These are phyloP conservation scores for Xerocomellus intermedius DNA, from an alignment of 768 basidiomycete species.

Conservation along the genomic window DNA sequence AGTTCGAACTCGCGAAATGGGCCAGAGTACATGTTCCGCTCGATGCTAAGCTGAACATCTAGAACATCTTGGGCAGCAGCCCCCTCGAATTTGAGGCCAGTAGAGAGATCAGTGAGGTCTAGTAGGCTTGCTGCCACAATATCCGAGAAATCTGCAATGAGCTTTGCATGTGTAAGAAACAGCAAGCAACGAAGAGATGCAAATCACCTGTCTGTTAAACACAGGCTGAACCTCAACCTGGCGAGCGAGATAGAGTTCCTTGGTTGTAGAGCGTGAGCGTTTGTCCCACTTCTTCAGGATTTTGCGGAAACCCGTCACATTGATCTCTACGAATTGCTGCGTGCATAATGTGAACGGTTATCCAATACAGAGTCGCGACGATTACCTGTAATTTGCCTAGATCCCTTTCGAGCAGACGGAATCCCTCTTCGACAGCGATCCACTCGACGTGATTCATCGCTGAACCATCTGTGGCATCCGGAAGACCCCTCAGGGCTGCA, in stretches of 20 bases:
- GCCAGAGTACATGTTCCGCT: slow-evolving; percentile 59
- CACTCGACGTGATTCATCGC: slow-evolving; percentile 75
- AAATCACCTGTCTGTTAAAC: slow-evolving; percentile 87
- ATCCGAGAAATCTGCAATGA: slow-evolving; percentile 93
- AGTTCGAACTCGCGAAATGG: slow-evolving; percentile 88
- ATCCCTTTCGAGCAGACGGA: slow-evolving; percentile 90
- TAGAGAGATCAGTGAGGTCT: slow-evolving; percentile 73
- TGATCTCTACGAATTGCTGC: slow-evolving; percentile 96
- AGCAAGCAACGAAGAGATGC: neutral
- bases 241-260: slow-evolving; percentile 91
- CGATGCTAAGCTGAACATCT: slow-evolving; percentile 65
- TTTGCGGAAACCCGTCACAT: slow-evolving; percentile 94
- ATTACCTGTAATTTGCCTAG: slow-evolving; percentile 89
- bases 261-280: slow-evolving; percentile 90
- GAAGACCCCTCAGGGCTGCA: slow-evolving; percentile 67
- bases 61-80: slow-evolving; percentile 74
- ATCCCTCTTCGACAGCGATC: slow-evolving; percentile 96
- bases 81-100: slow-evolving; percentile 76
- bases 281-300: slow-evolving; percentile 99
- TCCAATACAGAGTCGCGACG: slow-evolving; percentile 11
- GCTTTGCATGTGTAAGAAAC: slow-evolving; percentile 42
- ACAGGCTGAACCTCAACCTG: slow-evolving; percentile 99
- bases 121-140: slow-evolving; percentile 83
- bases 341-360: slow-evolving; percentile 16
- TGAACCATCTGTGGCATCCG: slow-evolving; percentile 62